A percentile compares a stretch with the other conserved stretches of the same genome.
Conservation (phyloP, 805 yeast genomes). For the Metschnikowia continentalis region DNA sequence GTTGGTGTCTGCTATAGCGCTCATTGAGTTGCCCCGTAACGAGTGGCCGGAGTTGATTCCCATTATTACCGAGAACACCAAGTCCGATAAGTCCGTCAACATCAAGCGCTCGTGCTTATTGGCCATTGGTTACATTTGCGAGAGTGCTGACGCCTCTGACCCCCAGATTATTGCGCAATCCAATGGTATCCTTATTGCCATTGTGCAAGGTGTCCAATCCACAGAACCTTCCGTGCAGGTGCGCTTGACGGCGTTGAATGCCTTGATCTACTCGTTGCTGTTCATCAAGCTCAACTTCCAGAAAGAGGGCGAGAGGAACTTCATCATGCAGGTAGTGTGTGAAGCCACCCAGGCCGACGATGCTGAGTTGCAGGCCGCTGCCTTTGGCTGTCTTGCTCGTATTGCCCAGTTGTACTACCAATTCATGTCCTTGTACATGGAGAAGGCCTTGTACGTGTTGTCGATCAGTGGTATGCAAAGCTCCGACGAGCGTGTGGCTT, state of each 20-base stretch:
- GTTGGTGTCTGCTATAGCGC: slow-evolving; percentile 95
- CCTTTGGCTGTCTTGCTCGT: slow-evolving; percentile 91
- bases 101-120: slow-evolving; percentile 84
- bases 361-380: slow-evolving; percentile 82
- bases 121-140: slow-evolving; percentile 95
- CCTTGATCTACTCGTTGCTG: slow-evolving; percentile 84
- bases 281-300: slow-evolving; percentile 87
- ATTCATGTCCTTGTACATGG: slow-evolving; percentile 94
- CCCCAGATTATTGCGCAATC: slow-evolving; percentile 78
- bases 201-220: slow-evolving; percentile 92
- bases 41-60: slow-evolving; percentile 89
- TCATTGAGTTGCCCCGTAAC: slow-evolving; percentile 80
- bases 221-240: slow-evolving; percentile 72
- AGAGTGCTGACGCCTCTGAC: slow-evolving; percentile 80
- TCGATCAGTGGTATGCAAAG: slow-evolving; percentile 92
- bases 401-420: slow-evolving; percentile 87
- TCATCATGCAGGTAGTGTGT: slow-evolving; percentile 97
- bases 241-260: slow-evolving; percentile 85
- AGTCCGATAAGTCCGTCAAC: slow-evolving; percentile 67
- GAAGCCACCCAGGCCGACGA: slow-evolving; percentile 94
- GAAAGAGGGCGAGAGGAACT: slow-evolving; percentile 91
- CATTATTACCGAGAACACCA: slow-evolving; percentile 81
- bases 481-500: slow-evolving; percentile 77
- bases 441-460: slow-evolving; percentile 85
- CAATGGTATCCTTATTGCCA: slow-evolving; percentile 89